phyloP scores from a whole-genome alignment of 257 asterid species.

The Prunella vulgaris region DNA sequence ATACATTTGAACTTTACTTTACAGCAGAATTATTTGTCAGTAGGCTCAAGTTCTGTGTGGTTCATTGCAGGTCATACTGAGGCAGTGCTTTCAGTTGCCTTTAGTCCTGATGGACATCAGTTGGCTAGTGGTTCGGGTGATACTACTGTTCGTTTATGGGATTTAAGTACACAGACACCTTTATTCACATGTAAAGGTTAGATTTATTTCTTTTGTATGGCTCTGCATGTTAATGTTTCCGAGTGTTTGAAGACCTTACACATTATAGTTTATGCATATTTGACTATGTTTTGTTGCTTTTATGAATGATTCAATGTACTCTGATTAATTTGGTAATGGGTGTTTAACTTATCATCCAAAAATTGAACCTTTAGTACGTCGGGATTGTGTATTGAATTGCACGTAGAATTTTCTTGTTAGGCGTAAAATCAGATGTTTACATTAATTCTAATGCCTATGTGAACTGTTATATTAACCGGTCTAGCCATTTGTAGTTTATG shows the following conservation, averaged over 20 bases:
- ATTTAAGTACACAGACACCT: constrained; percentile 89
- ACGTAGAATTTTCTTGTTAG: too few relatives aligned
- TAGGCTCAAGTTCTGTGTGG: neutral
- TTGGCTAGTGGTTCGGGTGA: constrained; percentile 99
- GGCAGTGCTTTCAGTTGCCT: constrained; percentile 95
- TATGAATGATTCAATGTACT: too few relatives aligned
- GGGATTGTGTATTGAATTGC: too few relatives aligned
- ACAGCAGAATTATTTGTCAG: neutral
- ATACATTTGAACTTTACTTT: neutral
- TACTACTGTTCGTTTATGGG: constrained; percentile 95
- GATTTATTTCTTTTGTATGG: constrained; percentile 23
- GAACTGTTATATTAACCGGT: neutral
- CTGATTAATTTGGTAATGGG: too few relatives aligned
- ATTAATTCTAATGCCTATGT: too few relatives aligned
- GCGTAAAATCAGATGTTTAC: too few relatives aligned
- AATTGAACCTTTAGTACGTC: too few relatives aligned
- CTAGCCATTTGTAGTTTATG: neutral
- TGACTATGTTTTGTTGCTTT: too few relatives aligned
- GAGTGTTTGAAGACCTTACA: too few relatives aligned
- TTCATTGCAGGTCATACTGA: constrained; percentile 71
- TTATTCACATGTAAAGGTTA: constrained; percentile 80
- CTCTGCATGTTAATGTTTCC: too few relatives aligned
- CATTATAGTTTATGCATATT: too few relatives aligned
- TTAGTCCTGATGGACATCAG: constrained; percentile 90
- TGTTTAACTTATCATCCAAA: too few relatives aligned